phyloP scores from a whole-genome alignment of 345 rosid species.

The Acer saccharum region DNA sequence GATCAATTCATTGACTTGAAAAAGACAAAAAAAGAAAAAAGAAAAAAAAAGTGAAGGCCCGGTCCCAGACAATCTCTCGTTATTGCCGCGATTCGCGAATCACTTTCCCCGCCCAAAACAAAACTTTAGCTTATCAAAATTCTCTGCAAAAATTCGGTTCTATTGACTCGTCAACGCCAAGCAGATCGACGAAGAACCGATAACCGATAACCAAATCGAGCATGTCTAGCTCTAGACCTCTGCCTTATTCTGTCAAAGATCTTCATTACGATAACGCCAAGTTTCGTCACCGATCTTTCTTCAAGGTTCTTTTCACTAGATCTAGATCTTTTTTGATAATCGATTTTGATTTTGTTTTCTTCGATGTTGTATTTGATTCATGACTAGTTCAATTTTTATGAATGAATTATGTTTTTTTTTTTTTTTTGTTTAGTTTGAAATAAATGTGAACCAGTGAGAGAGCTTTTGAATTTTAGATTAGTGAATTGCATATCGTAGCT shows the following conservation, averaged over 20 bases:
- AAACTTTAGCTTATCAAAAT: not conserved
- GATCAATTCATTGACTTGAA: not conserved
- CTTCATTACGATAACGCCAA: conserved; percentile 92
- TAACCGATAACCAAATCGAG: conserved; percentile 20
- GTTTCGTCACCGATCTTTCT: conserved; percentile 80
- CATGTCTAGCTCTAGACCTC: conserved; percentile 57
- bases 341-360: conserved; percentile 1
- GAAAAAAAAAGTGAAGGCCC: not conserved
- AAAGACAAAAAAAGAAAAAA: not conserved
- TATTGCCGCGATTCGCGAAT: conserved; percentile 12
- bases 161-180: not conserved
- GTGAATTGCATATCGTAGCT: not conserved
- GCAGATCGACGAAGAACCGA: not conserved
- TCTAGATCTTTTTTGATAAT: conserved; percentile 5
- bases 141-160: not conserved
- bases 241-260: conserved; percentile 84
- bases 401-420: not conserved
- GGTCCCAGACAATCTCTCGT: not conserved
- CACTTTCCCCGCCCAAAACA: not conserved
- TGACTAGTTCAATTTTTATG: not conserved
- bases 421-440: not conserved
- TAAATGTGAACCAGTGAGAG: not conserved
- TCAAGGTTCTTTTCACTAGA: conserved; percentile 44
- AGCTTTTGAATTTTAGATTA: not conserved
- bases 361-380: not conserved